phyloP scores from a whole-genome alignment of 2,329 filamentous ascomycete species.

The Alternaria sp. region DNA sequence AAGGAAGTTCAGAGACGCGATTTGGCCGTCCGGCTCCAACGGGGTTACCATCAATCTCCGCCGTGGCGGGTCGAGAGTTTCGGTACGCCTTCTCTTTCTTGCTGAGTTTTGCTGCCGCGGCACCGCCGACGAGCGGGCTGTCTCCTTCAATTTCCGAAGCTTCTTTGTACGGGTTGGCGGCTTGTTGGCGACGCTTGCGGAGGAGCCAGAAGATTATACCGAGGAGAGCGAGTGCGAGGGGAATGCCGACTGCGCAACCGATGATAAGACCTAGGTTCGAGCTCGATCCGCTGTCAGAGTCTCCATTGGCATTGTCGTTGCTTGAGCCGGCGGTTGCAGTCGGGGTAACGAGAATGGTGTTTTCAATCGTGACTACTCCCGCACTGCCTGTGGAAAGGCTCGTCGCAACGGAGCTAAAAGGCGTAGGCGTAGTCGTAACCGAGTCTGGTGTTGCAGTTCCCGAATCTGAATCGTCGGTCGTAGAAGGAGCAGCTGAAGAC shows the following conservation, averaged over 20 bases:
- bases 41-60: slow-evolving; percentile 42
- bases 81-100: slow-evolving; percentile 29
- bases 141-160: slow-evolving; percentile 25
- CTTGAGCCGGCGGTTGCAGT: slow-evolving; percentile 13
- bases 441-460: slow-evolving; percentile 2
- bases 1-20: slow-evolving; percentile 43
- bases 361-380: slow-evolving; percentile 34
- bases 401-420: slow-evolving; percentile 37
- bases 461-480: slow-evolving; percentile 14
- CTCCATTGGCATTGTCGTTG: background rate
- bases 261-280: slow-evolving; percentile 45
- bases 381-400: slow-evolving; percentile 36
- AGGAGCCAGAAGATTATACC: slow-evolving; percentile 45
- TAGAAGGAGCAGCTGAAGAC: background rate
- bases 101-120: slow-evolving; percentile 34
- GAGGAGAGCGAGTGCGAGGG: slow-evolving; percentile 42
- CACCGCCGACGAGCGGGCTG: slow-evolving; percentile 30
- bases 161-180: slow-evolving; percentile 28
- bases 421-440: slow-evolving; percentile 15
- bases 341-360: slow-evolving; percentile 32
- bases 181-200: slow-evolving; percentile 41
- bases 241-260: slow-evolving; percentile 50
- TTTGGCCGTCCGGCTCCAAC: slow-evolving; percentile 42
- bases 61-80: slow-evolving; percentile 25
- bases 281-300: slow-evolving; percentile 16